phyloP scores from a whole-genome alignment of 768 basidiomycete species.

The Agrocybe praecox region DNA sequence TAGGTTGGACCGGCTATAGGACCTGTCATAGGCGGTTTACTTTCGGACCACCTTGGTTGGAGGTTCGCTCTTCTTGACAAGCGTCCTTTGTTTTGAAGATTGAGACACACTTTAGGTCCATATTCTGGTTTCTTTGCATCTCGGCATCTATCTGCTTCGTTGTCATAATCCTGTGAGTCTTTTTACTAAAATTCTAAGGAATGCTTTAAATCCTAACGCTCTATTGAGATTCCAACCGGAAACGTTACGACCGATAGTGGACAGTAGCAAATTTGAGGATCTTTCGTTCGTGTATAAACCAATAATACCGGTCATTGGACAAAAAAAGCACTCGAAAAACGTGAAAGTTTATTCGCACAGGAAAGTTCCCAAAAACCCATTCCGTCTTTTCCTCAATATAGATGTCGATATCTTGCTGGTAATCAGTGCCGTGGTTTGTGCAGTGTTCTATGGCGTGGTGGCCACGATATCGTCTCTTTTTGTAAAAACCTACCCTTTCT shows the following conservation, averaged over 20 bases:
- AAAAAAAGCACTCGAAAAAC: constrained; percentile 25
- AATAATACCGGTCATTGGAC: constrained; percentile 51
- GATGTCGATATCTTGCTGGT: constrained; percentile 58
- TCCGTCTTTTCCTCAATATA: constrained; percentile 53
- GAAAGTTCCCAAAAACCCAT: constrained; percentile 53
- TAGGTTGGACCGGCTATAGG: constrained; percentile 64
- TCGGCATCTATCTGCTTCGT: constrained; percentile 46
- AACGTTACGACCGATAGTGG: constrained; percentile 55
- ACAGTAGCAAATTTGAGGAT: constrained; percentile 46
- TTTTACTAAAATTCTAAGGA: constrained; percentile 6
- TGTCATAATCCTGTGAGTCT: constrained; percentile 46
- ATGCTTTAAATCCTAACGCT: constrained; percentile 15
- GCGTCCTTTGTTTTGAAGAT: background rate
- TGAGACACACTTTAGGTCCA: constrained; percentile 38
- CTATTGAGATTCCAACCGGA: constrained; percentile 51
- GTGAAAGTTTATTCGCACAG: constrained; percentile 26
- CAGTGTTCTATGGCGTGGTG: constrained; percentile 62
- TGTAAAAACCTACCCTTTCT: constrained; percentile 53
- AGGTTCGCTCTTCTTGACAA: constrained; percentile 37
- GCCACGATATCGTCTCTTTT: constrained; percentile 68
- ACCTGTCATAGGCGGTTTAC: constrained; percentile 60
- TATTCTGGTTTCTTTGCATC: constrained; percentile 67
- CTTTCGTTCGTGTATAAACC: constrained; percentile 51
- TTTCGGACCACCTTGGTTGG: constrained; percentile 65
- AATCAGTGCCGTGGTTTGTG: constrained; percentile 52